Percentiles rank a stretch among this genome's conserved stretches.
Evolutionary conservation across 179 eudicot species (phyloP).

Genomic region (Beta lomatogona): DNA sequence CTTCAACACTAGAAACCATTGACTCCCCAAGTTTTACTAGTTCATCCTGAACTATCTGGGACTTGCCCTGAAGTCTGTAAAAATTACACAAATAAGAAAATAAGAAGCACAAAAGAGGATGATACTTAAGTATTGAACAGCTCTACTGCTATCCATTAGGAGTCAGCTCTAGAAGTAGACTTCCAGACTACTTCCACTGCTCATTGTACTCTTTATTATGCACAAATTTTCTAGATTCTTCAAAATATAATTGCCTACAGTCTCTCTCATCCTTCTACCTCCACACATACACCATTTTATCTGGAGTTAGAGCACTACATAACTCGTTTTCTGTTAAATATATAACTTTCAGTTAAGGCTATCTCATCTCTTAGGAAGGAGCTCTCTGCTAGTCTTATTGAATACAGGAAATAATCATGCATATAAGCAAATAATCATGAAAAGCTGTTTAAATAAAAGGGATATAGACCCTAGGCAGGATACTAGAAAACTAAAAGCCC

Average conservation of each 20-base stretch:
- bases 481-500: neutral
- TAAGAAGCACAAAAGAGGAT: slow-evolving; percentile 20
- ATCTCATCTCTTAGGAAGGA: neutral
- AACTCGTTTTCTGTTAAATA: neutral
- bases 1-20: slow-evolving; percentile 88
- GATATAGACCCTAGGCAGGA: slow-evolving; percentile 1
- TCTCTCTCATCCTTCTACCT: neutral
- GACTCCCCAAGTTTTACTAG: slow-evolving; percentile 90
- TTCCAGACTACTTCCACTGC: neutral
- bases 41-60: slow-evolving; percentile 94
- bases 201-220: neutral
- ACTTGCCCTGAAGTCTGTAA: slow-evolving; percentile 96
- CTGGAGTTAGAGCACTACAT: neutral
- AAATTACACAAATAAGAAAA: neutral
- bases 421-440: neutral
- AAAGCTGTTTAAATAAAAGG: neutral
- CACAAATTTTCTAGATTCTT: neutral
- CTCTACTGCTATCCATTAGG: neutral
- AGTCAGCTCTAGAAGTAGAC: neutral
- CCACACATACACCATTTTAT: neutral
- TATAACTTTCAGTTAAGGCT: neutral
- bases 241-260: neutral
- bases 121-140: neutral
- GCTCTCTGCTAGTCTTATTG: neutral
- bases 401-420: too few species aligned